These are phyloP conservation scores for Hypomyces perniciosus DNA, from an alignment of 2,329 filamentous ascomycete genomes.

Conservation along the genomic window DNA sequence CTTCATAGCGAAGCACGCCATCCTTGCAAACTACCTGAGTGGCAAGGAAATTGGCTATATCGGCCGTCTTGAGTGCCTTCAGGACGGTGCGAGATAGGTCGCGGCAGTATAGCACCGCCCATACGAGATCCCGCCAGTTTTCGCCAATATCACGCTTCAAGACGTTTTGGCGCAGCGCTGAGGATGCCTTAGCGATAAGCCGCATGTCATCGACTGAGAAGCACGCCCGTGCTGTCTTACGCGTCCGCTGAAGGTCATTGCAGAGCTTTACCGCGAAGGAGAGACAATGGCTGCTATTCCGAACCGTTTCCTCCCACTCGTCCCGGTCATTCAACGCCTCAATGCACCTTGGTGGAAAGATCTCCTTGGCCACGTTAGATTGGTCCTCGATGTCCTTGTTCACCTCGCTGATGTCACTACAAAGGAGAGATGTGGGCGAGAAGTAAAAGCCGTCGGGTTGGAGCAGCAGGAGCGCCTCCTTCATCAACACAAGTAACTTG, in stretches of 20 bases:
- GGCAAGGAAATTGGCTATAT: no score
- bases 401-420: neutral
- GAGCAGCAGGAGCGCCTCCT: neutral
- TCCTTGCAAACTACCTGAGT: no score
- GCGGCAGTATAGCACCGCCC: no score
- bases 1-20: no score
- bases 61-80: no score
- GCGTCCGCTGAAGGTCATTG: neutral
- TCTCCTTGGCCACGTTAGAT: neutral
- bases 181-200: neutral
- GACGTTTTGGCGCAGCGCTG: no score
- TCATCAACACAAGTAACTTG: neutral
- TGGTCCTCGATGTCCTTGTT: neutral
- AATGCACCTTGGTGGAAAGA: neutral
- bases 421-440: neutral
- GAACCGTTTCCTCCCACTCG: no score
- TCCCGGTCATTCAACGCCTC: no score
- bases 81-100: no score
- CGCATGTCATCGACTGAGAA: neutral
- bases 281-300: neutral
- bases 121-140: no score
- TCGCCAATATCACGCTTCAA: no score
- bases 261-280: neutral
- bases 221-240: neutral
- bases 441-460: neutral